phyloP scores from a whole-genome alignment of 169 alveolate genomes.

The Neospora caninum region DNA sequence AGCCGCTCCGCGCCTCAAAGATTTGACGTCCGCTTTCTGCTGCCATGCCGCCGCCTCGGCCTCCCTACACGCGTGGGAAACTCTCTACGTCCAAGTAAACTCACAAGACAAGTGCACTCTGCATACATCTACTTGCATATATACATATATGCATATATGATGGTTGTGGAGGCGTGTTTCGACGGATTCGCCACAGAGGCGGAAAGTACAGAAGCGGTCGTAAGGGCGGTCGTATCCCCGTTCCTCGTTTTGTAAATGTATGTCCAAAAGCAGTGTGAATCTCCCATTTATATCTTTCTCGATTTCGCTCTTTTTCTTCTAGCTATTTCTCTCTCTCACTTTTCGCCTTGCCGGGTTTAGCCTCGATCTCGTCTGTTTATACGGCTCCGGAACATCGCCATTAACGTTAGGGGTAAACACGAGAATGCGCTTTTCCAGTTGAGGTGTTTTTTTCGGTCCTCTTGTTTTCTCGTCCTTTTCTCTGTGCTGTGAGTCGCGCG shows the following conservation, averaged over 20 bases:
- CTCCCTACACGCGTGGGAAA: neutral
- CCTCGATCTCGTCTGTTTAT: no score
- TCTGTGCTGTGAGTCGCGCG: neutral
- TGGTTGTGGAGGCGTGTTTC: neutral
- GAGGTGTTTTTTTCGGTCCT: neutral
- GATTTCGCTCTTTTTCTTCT: neutral
- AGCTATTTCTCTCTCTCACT: neutral
- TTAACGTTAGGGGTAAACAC: no score
- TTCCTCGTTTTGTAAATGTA: no score
- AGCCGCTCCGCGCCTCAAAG: constrained; percentile 50
- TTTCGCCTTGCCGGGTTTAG: neutral
- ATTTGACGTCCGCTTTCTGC: constrained; percentile 29
- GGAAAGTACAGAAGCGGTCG: no score
- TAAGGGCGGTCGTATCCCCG: no score
- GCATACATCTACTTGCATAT: neutral
- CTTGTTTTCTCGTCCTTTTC: neutral
- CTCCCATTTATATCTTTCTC: neutral
- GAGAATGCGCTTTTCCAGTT: neutral
- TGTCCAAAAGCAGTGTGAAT: no score
- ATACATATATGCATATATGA: neutral
- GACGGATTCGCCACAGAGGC: no score
- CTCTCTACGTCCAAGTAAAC: constrained; percentile 17
- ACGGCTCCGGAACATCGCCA: no score
- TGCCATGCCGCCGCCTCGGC: constrained; percentile 56
- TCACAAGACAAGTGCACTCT: neutral